These are phyloP conservation scores for Penicillium canescens DNA, from an alignment of 495 filamentous ascomycete species.

Conservation along the genomic window DNA sequence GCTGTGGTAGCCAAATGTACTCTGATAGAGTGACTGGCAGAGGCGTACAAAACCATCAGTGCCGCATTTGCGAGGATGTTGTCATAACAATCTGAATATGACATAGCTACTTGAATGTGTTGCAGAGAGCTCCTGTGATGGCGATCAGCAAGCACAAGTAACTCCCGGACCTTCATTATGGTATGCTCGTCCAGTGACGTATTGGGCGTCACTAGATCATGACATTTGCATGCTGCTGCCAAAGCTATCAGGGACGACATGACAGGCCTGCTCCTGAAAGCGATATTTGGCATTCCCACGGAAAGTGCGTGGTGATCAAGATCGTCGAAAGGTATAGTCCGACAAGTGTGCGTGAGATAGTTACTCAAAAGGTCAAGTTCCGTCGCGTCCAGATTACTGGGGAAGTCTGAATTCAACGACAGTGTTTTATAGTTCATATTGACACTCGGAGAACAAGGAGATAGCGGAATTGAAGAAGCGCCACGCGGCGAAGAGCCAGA, in stretches of 20 bases:
- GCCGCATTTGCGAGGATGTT: conserved; percentile 43
- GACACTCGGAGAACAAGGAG: conserved; percentile 1
- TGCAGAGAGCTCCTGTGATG: conserved; percentile 36
- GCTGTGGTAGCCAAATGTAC: conserved; percentile 36
- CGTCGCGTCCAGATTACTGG: conserved; percentile 20
- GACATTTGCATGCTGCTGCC: conserved; percentile 40
- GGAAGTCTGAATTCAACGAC: neutral
- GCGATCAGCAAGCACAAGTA: conserved; percentile 21
- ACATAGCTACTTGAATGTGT: conserved; percentile 28
- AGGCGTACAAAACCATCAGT: conserved; percentile 48
- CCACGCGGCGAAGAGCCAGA: conserved; percentile 5
- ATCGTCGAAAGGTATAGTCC: conserved; percentile 28
- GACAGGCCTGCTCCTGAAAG: conserved; percentile 37
- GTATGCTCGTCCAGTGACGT: neutral
- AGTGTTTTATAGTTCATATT: conserved; percentile 1
- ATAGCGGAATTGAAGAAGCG: neutral
- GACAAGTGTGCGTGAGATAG: conserved; percentile 45
- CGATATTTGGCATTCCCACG: conserved; percentile 43
- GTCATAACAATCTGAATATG: conserved; percentile 31
- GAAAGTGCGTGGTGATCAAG: conserved; percentile 39
- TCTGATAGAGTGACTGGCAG: conserved; percentile 36
- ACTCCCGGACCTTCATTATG: neutral
- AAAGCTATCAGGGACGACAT: conserved; percentile 44
- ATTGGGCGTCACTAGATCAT: conserved; percentile 27
- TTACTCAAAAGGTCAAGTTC: conserved; percentile 39